A percentile compares a stretch with the other conserved stretches of the same genome.
phyloP scores from a whole-genome alignment of 169 alveolate species.

The Besnoitia besnoiti region DNA sequence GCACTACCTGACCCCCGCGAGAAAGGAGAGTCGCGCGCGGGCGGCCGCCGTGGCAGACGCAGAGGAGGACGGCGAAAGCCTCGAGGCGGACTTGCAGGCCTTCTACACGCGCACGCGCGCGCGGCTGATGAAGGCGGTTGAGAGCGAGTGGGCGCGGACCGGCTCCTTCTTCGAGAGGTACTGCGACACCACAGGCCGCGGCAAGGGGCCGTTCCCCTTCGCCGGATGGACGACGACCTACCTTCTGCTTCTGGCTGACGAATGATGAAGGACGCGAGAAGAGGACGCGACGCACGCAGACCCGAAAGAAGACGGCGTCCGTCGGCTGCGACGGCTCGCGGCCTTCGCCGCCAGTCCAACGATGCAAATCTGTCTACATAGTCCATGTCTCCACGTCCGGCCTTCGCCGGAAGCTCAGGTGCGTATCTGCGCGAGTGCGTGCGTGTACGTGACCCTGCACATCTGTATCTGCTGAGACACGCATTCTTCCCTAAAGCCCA shows the following conservation, averaged over 20 bases:
- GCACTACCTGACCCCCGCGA: conserved; percentile 69
- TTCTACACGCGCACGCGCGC: background rate
- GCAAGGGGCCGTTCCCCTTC: conserved; percentile 81
- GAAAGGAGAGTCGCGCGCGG: background rate
- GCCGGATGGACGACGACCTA: conserved; percentile 84
- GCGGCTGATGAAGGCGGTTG: background rate
- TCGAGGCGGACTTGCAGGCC: background rate
- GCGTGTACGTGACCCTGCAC: too few species aligned
- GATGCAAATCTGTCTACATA: too few species aligned
- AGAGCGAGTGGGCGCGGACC: background rate
- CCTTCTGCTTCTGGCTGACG: background rate
- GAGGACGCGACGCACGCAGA: background rate
- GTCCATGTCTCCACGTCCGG: too few species aligned
- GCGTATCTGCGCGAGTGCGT: too few species aligned
- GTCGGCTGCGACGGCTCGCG: too few species aligned
- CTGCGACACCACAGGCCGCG: conserved; percentile 76
- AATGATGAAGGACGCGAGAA: background rate
- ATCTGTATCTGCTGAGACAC: too few species aligned
- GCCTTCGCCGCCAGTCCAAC: too few species aligned
- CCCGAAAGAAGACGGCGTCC: too few species aligned
- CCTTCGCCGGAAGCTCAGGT: too few species aligned
- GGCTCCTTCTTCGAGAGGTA: conserved; percentile 82
- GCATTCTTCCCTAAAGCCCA: too few species aligned
- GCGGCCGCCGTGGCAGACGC: background rate
- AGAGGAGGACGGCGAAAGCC: background rate